Percentiles rank a stretch among this genome's conserved stretches.
These are phyloP conservation scores for Talaromyces pinophilus DNA, from an alignment of 2,329 filamentous ascomycete genomes.

Conservation along the genomic window DNA sequence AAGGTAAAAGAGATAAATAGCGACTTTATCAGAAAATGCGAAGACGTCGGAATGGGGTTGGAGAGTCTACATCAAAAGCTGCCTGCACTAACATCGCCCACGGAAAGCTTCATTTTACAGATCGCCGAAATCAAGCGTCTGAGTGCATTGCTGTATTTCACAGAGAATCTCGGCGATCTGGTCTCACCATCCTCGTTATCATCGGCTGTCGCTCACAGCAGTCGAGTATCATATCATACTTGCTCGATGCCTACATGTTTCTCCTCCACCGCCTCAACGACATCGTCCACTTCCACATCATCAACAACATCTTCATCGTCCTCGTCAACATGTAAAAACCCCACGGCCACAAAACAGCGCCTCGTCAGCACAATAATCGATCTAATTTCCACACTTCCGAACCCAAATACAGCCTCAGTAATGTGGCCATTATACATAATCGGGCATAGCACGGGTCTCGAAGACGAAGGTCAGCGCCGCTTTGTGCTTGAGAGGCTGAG, in stretches of 20 bases:
- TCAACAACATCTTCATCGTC: not conserved
- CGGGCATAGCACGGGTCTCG: constrained; percentile 28
- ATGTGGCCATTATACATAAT: constrained; percentile 32
- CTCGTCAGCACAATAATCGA: constrained; percentile 28
- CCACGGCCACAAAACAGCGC: constrained; percentile 19
- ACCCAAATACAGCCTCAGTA: constrained; percentile 27
- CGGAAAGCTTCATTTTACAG: constrained; percentile 26
- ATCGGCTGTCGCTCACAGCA: not conserved
- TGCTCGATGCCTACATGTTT: not conserved
- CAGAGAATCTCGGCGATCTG: constrained; percentile 25
- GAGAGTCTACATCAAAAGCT: constrained; percentile 25
- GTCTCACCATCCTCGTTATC: constrained; percentile 3
- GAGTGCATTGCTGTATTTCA: constrained; percentile 34
- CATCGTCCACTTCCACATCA: not conserved
- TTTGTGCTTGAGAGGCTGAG: constrained; percentile 35
- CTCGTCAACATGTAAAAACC: not conserved
- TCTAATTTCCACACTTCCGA: constrained; percentile 26
- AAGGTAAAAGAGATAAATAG: constrained; percentile 22
- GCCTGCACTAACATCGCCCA: constrained; percentile 25
- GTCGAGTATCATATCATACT: not conserved
- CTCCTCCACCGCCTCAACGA: not conserved
- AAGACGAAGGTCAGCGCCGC: constrained; percentile 31
- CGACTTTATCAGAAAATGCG: constrained; percentile 14
- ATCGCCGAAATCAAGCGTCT: constrained; percentile 36
- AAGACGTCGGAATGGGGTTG: constrained; percentile 22